Percentiles rank a stretch among this genome's conserved stretches.
Evolutionary conservation across 768 basidiomycete species (phyloP).

Genomic region (Lepiota brunneoincarnata): DNA sequence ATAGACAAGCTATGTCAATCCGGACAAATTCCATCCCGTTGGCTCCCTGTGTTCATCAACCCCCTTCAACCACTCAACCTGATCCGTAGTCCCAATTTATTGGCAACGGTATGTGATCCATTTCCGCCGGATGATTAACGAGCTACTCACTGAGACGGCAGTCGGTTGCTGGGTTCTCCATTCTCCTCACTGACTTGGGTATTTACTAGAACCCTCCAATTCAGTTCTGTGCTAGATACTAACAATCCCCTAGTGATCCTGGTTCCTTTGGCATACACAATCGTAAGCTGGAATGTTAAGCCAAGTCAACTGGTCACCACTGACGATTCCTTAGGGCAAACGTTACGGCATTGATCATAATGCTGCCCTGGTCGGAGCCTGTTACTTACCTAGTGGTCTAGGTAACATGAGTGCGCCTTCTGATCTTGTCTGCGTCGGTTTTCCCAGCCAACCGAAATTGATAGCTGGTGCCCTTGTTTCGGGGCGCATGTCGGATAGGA

Average conservation of each 20-base stretch:
- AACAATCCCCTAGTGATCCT: slow-evolving; percentile 37
- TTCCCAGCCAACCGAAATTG: no score
- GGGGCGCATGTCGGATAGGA: slow-evolving; percentile 55
- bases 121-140: background rate
- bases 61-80: slow-evolving; percentile 46
- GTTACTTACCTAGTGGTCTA: slow-evolving; percentile 55
- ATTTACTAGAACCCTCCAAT: slow-evolving; percentile 3
- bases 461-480: slow-evolving; percentile 60
- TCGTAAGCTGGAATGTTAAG: slow-evolving; percentile 38
- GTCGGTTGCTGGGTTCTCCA: slow-evolving; percentile 21
- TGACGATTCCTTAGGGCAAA: slow-evolving; percentile 39
- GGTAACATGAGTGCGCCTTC: slow-evolving; percentile 54
- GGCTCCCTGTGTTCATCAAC: slow-evolving; percentile 35
- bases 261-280: slow-evolving; percentile 63
- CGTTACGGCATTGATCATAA: slow-evolving; percentile 50
- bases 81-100: slow-evolving; percentile 54
- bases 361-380: slow-evolving; percentile 56
- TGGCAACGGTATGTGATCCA: slow-evolving; percentile 23
- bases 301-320: background rate
- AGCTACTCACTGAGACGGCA: background rate
- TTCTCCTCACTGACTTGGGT: slow-evolving; percentile 36
- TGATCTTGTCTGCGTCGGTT: background rate
- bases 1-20: slow-evolving; percentile 46
- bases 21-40: slow-evolving; percentile 15
- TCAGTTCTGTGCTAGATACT: no score